These are phyloP conservation scores for Mucor saturninus DNA, from an alignment of 371 early-diverging fungal species.

Conservation along the genomic window DNA sequence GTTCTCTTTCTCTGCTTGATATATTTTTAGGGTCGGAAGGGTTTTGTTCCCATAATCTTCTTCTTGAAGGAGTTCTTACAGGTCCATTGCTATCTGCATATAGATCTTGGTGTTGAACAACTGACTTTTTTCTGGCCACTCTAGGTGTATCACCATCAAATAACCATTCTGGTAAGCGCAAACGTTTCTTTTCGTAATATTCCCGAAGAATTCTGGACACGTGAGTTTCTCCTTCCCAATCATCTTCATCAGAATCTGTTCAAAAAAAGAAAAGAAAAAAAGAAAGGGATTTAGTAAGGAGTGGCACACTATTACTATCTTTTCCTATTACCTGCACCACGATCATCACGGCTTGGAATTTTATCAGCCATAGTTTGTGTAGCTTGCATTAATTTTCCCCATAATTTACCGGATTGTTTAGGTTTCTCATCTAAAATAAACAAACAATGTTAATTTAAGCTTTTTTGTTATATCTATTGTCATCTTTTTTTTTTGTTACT, in stretches of 20 bases:
- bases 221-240: conserved; percentile 64
- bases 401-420: conserved; percentile 48
- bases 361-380: conserved; percentile 63
- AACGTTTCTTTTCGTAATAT: conserved; percentile 51
- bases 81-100: neutral
- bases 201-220: conserved; percentile 57
- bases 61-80: conserved; percentile 33
- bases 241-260: conserved; percentile 65
- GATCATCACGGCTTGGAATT: conserved; percentile 51
- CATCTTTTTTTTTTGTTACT: conserved; percentile 11
- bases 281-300: neutral
- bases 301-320: neutral
- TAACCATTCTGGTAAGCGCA: conserved; percentile 38
- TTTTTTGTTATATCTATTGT: neutral
- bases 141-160: conserved; percentile 25
- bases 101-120: neutral
- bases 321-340: conserved; percentile 32
- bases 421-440: conserved; percentile 36
- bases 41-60: conserved; percentile 39
- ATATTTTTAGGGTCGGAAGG: conserved; percentile 24
- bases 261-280: neutral
- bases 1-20: conserved; percentile 42
- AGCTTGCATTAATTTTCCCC: conserved; percentile 61
- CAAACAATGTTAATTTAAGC: conserved; percentile 4
- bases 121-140: neutral